Percentiles rank a stretch among this genome's conserved stretches.
These are phyloP conservation scores for Leishmania martiniquensis DNA, from an alignment of 208 protist species.

Conservation along the genomic window DNA sequence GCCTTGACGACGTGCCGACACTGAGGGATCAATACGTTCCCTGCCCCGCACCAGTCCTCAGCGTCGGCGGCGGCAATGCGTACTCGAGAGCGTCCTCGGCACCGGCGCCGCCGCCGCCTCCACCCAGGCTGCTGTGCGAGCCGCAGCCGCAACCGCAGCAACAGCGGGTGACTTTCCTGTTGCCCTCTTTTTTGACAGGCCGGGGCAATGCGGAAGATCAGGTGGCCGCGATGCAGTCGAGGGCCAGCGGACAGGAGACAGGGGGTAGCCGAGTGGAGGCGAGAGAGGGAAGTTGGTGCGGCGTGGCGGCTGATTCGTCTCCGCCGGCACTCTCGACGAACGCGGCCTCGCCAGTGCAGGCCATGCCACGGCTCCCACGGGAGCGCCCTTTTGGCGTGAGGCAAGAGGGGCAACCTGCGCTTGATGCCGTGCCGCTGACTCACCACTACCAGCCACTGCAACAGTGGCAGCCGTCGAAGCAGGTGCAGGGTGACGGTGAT, in stretches of 20 bases:
- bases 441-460: constrained; percentile 5
- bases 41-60: constrained; percentile 1
- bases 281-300: neutral
- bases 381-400: neutral
- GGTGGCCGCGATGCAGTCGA: neutral
- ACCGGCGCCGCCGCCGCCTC: constrained; percentile 11
- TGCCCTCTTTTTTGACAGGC: neutral
- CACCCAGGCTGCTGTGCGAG: neutral
- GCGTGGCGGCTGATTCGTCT: neutral
- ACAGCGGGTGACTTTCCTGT: neutral
- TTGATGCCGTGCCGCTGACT: neutral
- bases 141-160: neutral
- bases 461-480: neutral
- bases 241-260: neutral
- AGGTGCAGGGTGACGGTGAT: neutral
- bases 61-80: neutral
- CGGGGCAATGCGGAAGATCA: neutral
- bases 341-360: neutral
- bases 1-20: neutral
- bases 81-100: constrained; percentile 14
- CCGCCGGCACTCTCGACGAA: neutral
- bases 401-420: neutral
- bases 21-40: neutral
- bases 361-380: neutral
- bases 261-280: neutral